These are phyloP conservation scores for Acrasis kona DNA, from an alignment of 78 protist genomes.

Conservation along the genomic window DNA sequence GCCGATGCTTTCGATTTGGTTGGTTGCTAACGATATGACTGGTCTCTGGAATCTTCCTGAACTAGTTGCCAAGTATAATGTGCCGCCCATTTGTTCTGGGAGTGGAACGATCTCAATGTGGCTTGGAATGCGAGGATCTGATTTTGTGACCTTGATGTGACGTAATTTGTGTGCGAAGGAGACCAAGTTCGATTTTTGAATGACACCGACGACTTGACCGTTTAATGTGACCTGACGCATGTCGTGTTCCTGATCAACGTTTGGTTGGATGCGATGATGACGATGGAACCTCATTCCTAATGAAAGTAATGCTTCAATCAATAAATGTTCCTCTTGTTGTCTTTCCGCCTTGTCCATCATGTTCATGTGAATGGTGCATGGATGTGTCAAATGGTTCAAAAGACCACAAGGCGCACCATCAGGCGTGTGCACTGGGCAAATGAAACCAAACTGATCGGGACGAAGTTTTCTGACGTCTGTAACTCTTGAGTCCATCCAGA, in stretches of 20 bases:
- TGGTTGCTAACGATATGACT: slow-evolving; percentile 44
- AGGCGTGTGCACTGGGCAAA: slow-evolving; percentile 99
- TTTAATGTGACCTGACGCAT: not conserved
- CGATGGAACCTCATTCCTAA: too few species aligned
- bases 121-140: not conserved
- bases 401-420: slow-evolving; percentile 99
- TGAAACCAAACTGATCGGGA: slow-evolving; percentile 93
- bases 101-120: slow-evolving; percentile 8
- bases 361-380: not conserved
- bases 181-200: not conserved
- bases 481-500: slow-evolving; percentile 31
- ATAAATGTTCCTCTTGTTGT: not conserved
- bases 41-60: slow-evolving; percentile 87
- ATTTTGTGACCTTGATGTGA: slow-evolving; percentile 2
- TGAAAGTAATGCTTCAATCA: not conserved
- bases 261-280: too few species aligned
- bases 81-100: not conserved
- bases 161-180: too few species aligned
- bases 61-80: slow-evolving; percentile 49
- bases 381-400: slow-evolving; percentile 83
- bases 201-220: not conserved
- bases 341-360: not conserved
- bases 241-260: not conserved
- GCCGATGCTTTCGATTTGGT: slow-evolving; percentile 69
- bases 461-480: slow-evolving; percentile 86